Evolutionary conservation across 371 early-diverging fungal species (phyloP), one percentile per base, ranked within the genome.

Genomic region (Smittium mucronatum): DNA sequence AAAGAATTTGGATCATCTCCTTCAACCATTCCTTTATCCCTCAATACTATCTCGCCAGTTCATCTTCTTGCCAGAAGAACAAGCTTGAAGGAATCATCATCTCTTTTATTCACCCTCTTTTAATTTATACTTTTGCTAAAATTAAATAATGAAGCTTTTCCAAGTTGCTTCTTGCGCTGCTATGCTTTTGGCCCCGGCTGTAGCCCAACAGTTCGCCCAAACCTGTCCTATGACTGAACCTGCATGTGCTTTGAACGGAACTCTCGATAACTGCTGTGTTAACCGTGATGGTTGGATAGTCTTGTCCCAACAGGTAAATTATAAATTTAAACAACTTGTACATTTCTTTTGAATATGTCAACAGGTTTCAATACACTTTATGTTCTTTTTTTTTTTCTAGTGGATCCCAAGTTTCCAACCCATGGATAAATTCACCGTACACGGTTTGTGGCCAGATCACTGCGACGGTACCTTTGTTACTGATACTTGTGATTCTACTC

Each of bases 391-490:
- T 8, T 75, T 84, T 2, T 65, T 59, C 72, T 77, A 77, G 70
- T 85, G 85, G 85, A 77, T 79, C 67, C 36, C 73, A 0, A 76
- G 78, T 47, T 78, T 75, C 60, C 84, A 84, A 26, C 84, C 85
- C 17, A 36, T 69, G 26, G 73, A 84, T 36, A 75, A 78, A 61
- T 84, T 83, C 69, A 86, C 86, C 28, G 73, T 88, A 31, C 90
- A 90, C 70, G 91, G 92, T 5, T 76, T 91, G 65, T 90, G 92
- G 92, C 90, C 93, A 15, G 89, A 77, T 68, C 75, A 76, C 0
- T 77, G 78, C 67, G 34, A 73, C 25, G 89, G 89, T 70, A 79
- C 78, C 34, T 81, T 82, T 47, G 82, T 82, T 28, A 85, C 88
- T 5, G 28, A 69, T 36, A 73, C 90, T 15, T 90, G 93, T 69